These are phyloP conservation scores for Rhazya stricta DNA, from an alignment of 257 asterid genomes.

Conservation along the genomic window DNA sequence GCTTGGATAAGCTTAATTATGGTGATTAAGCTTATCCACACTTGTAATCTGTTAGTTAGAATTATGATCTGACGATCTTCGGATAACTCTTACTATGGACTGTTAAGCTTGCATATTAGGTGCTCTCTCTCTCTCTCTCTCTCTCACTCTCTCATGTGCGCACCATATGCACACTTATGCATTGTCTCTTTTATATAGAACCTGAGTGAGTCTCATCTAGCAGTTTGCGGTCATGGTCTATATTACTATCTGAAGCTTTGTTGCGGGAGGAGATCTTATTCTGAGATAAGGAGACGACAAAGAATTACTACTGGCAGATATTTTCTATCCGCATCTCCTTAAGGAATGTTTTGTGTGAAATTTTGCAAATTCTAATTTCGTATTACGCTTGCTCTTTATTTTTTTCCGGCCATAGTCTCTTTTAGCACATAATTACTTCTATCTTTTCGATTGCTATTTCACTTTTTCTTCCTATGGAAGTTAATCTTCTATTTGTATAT, in stretches of 20 bases:
- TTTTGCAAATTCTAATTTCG: neutral
- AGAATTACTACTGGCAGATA: neutral
- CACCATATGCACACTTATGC: neutral
- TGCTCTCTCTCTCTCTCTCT: too few species aligned
- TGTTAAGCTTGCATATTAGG: neutral
- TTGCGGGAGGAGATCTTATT: too few species aligned
- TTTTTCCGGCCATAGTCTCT: neutral
- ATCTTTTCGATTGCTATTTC: neutral
- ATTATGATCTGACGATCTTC: neutral
- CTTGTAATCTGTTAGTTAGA: neutral
- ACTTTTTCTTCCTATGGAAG: neutral
- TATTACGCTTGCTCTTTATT: neutral
- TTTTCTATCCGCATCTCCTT: neutral
- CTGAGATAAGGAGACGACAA: neutral
- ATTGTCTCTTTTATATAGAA: neutral
- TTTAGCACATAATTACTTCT: neutral
- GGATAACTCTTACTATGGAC: neutral
- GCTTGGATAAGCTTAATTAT: neutral
- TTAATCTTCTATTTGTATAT: neutral
- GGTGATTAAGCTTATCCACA: neutral
- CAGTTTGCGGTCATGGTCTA: neutral
- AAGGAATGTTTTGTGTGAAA: neutral
- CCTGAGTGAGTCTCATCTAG: neutral
- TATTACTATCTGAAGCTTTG: neutral
- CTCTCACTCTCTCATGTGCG: too few species aligned